Conservation (phyloP, 371 early-diverging fungal genomes). For the Mucor circinelloides region DNA sequence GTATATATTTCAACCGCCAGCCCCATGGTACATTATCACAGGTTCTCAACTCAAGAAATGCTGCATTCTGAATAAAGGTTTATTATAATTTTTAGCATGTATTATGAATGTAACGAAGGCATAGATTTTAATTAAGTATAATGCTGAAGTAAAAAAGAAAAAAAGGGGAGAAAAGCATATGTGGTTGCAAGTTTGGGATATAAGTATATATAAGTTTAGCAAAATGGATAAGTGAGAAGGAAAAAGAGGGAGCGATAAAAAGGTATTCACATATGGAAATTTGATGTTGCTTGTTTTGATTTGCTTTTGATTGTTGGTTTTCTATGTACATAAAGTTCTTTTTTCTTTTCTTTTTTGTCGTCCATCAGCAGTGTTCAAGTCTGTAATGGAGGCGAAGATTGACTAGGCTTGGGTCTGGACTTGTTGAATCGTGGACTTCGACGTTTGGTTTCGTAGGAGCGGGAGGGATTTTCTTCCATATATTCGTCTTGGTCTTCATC, state of each 20-base stretch:
- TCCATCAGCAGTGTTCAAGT: too few relatives aligned
- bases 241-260: background rate
- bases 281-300: background rate
- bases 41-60: background rate
- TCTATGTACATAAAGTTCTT: background rate
- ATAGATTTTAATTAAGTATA: background rate
- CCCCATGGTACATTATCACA: too few relatives aligned
- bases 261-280: background rate
- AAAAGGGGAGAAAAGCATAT: background rate
- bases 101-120: background rate
- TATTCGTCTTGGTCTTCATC: background rate
- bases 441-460: background rate
- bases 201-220: background rate
- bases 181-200: background rate
- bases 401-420: background rate
- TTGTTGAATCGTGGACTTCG: slow-evolving; percentile 9
- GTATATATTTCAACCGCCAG: too few relatives aligned
- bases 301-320: background rate
- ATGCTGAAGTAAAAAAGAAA: background rate
- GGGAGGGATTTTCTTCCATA: background rate
- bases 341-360: too few relatives aligned
- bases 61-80: background rate
- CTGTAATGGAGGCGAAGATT: background rate
- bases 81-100: background rate
- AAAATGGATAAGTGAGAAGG: background rate